Conservation (phyloP, 2,329 filamentous ascomycete species). For the Stagonosporopsis cucurbitacearum region DNA sequence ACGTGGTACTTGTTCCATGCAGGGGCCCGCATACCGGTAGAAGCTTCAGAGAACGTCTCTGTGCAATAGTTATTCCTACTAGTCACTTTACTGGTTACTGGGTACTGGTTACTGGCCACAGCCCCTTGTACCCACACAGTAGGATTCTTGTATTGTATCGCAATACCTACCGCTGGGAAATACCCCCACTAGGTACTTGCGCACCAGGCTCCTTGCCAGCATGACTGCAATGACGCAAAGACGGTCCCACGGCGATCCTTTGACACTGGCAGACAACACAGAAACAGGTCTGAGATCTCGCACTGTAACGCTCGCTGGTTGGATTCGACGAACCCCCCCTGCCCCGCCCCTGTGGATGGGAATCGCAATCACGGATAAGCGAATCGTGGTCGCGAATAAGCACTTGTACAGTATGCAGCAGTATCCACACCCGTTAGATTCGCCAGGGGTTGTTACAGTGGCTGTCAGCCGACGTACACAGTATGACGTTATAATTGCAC, state of each 20-base stretch:
- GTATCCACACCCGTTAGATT: constrained; percentile 6
- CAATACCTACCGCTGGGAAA: no score
- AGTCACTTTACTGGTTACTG: no score
- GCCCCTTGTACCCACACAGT: no score
- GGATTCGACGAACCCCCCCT: background rate
- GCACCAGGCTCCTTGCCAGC: background rate
- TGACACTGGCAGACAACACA: background rate
- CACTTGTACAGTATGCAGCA: constrained; percentile 2
- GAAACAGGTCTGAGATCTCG: constrained; percentile 11
- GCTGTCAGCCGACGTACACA: constrained; percentile 13
- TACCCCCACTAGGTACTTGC: no score
- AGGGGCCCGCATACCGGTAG: constrained; percentile 17
- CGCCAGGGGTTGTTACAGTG: background rate
- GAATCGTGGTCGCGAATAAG: constrained; percentile 5
- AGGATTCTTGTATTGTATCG: no score
- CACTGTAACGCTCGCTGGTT: constrained; percentile 2
- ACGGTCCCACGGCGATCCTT: background rate
- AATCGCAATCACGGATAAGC: constrained; percentile 7
- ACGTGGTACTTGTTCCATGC: constrained; percentile 22
- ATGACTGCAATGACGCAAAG: background rate
- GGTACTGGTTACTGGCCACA: background rate
- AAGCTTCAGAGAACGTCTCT: constrained; percentile 10
- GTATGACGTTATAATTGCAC: constrained; percentile 9
- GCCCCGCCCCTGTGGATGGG: constrained; percentile 11
- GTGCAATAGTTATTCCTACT: background rate